Evolutionary conservation across 2,329 filamentous ascomycete genomes (phyloP).

Genomic region (Gliomastix tumulicola): DNA sequence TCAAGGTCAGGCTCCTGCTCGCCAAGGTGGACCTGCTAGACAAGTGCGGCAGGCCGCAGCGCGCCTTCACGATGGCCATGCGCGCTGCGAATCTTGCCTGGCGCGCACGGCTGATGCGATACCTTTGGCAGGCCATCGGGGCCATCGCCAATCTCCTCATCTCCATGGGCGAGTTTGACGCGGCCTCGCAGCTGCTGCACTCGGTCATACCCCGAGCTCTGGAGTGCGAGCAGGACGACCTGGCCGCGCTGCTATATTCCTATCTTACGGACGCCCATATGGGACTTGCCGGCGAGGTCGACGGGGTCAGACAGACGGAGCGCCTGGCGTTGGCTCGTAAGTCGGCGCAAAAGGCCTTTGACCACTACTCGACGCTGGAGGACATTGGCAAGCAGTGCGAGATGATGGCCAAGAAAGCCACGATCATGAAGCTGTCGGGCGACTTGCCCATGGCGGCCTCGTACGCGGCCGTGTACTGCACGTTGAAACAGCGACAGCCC

Average conservation of each 20-base stretch:
- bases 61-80: slow-evolving; percentile 70
- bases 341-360: slow-evolving; percentile 45
- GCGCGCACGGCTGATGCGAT: slow-evolving; percentile 59
- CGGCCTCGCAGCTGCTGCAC: slow-evolving; percentile 56
- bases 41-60: slow-evolving; percentile 60
- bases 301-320: too few relatives aligned
- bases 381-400: slow-evolving; percentile 64
- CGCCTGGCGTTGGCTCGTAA: too few relatives aligned
- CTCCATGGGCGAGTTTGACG: slow-evolving; percentile 62
- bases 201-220: slow-evolving; percentile 70
- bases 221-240: slow-evolving; percentile 57
- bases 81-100: slow-evolving; percentile 69
- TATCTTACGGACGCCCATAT: slow-evolving; percentile 71
- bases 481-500: slow-evolving; percentile 35
- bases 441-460: slow-evolving; percentile 59
- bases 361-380: slow-evolving; percentile 59
- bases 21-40: slow-evolving; percentile 67
- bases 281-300: slow-evolving; percentile 64
- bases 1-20: slow-evolving; percentile 65
- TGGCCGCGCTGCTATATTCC: slow-evolving; percentile 62
- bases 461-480: slow-evolving; percentile 58
- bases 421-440: slow-evolving; percentile 64
- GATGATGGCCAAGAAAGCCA: slow-evolving; percentile 75
- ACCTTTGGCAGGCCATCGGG: slow-evolving; percentile 67
- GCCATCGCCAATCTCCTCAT: slow-evolving; percentile 63